Evolutionary conservation across 805 yeast genomes (phyloP).

Genomic region (Monosporozyma aquatica): DNA sequence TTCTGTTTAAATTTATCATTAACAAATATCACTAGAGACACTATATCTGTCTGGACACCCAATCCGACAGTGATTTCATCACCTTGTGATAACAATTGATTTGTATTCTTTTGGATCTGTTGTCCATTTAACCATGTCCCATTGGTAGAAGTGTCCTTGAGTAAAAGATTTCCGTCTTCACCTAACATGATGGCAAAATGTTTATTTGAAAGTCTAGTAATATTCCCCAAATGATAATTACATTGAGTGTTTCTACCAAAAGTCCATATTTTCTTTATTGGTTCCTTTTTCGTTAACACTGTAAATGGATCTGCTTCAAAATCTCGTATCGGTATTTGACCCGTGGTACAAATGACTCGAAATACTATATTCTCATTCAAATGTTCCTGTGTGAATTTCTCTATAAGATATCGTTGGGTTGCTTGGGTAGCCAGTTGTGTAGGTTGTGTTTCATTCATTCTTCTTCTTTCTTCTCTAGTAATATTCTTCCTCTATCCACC

Average conservation of each 20-base stretch:
- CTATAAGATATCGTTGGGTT: conserved; percentile 29
- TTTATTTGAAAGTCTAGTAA: conserved; percentile 61
- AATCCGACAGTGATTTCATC: conserved; percentile 87
- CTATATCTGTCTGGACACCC: conserved; percentile 66
- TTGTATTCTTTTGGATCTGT: conserved; percentile 63
- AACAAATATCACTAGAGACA: conserved; percentile 39
- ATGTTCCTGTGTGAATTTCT: conserved; percentile 32
- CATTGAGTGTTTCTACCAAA: conserved; percentile 64
- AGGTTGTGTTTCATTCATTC: conserved; percentile 30
- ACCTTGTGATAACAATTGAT: conserved; percentile 79
- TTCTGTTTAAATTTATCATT: conserved; percentile 30
- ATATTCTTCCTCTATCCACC: too few species aligned
- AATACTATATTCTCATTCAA: conserved; percentile 39
- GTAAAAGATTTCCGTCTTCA: conserved; percentile 39
- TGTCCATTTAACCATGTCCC: conserved; percentile 82
- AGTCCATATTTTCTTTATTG: conserved; percentile 43
- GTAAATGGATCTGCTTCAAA: conserved; percentile 31
- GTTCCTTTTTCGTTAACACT: conserved; percentile 15
- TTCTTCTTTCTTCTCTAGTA: too few species aligned
- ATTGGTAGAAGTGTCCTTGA: conserved; percentile 71
- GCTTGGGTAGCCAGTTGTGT: conserved; percentile 39
- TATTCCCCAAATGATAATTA: conserved; percentile 53
- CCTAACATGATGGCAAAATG: conserved; percentile 70
- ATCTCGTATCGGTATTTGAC: conserved; percentile 43
- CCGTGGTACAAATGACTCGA: conserved; percentile 51